phyloP scores from a whole-genome alignment of 2,329 filamentous ascomycete species.

The Cladosporium oxysporum region DNA sequence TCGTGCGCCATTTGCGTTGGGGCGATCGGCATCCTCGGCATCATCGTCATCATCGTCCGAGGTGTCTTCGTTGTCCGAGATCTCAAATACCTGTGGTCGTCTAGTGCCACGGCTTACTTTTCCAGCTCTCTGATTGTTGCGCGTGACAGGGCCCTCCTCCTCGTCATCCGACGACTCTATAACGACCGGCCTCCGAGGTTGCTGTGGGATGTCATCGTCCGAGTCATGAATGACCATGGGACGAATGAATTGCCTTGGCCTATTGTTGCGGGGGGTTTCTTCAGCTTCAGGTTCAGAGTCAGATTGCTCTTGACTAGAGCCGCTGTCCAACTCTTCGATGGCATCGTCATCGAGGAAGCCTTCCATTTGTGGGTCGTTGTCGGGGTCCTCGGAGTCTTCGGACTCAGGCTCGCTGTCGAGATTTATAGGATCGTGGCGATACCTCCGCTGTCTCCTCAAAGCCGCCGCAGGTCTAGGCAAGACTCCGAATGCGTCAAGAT shows the following conservation, averaged over 20 bases:
- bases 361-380: constrained; percentile 25
- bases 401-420: constrained; percentile 16
- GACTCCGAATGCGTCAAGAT: constrained; percentile 10
- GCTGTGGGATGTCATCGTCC: constrained; percentile 10
- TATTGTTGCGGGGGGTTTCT: neutral
- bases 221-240: constrained; percentile 14
- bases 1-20: neutral
- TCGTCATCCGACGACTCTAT: constrained; percentile 22
- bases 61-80: constrained; percentile 21
- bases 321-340: constrained; percentile 16
- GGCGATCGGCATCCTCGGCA: constrained; percentile 21
- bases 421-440: neutral
- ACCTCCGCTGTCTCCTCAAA: constrained; percentile 22
- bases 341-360: constrained; percentile 25
- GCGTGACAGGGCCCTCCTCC: constrained; percentile 24
- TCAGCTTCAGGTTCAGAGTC: constrained; percentile 27
- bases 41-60: constrained; percentile 21
- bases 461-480: neutral
- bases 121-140: constrained; percentile 19
- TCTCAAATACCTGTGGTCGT: constrained; percentile 15
- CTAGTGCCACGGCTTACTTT: constrained; percentile 17
- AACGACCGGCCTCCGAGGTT: constrained; percentile 17
- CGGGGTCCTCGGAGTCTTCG: constrained; percentile 21
- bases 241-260: neutral
- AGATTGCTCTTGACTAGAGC: constrained; percentile 23